Conservation (phyloP, 306 rosid genomes). For the Pterocarpus macrocarpus region DNA sequence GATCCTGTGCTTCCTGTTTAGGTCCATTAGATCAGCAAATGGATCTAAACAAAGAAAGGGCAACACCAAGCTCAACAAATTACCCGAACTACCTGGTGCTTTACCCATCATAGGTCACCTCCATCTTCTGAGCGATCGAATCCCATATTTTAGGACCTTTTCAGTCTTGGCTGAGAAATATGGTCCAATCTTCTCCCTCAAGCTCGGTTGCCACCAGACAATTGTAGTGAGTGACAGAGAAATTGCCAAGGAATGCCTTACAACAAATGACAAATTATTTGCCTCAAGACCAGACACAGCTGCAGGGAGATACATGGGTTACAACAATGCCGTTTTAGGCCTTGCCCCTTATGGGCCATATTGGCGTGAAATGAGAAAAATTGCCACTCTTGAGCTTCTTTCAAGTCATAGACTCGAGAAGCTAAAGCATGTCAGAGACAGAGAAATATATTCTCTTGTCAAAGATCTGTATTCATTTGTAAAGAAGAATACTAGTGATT, state of each 20-base stretch:
- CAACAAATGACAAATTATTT: constrained; percentile 50
- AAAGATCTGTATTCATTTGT: constrained; percentile 48
- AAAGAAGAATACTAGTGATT: not conserved
- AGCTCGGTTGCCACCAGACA: constrained; percentile 46
- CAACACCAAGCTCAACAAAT: not conserved
- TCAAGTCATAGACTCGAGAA: constrained; percentile 51
- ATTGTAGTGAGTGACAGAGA: constrained; percentile 50
- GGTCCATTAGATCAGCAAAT: not conserved
- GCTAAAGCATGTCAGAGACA: constrained; percentile 54
- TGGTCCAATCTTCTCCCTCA: constrained; percentile 52
- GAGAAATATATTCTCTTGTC: constrained; percentile 51
- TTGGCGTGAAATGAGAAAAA: constrained; percentile 71
- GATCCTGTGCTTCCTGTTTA: not conserved
- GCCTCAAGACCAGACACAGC: constrained; percentile 52
- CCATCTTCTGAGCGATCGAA: constrained; percentile 41
- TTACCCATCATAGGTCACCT: constrained; percentile 65
- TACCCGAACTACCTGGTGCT: constrained; percentile 49
- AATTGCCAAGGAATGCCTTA: constrained; percentile 54
- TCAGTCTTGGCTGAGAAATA: constrained; percentile 50
- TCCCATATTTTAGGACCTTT: constrained; percentile 48
- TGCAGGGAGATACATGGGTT: constrained; percentile 52
- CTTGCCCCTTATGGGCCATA: constrained; percentile 69
- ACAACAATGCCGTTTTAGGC: constrained; percentile 59
- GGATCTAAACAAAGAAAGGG: not conserved
- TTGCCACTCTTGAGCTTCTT: constrained; percentile 48